Evolutionary conservation across 768 basidiomycete species (phyloP).

Genomic region (Cystobasidium tubakii): DNA sequence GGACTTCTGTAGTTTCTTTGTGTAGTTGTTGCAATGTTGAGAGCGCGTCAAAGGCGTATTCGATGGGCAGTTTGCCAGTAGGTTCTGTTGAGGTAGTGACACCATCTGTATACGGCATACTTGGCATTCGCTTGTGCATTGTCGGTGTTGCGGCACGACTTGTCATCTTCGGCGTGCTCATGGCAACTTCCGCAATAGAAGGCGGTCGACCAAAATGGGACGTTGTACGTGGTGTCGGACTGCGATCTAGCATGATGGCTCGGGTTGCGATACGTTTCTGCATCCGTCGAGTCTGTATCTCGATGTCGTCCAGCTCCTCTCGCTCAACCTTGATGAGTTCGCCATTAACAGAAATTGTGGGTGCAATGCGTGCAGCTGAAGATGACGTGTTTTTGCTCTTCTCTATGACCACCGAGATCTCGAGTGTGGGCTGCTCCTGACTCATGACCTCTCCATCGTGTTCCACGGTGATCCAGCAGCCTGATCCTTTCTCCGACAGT

Average conservation of each 20-base stretch:
- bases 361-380: conserved; percentile 63
- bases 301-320: conserved; percentile 77
- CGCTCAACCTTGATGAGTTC: conserved; percentile 74
- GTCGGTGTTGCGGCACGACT: conserved; percentile 34
- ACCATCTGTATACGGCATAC: background rate
- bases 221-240: conserved; percentile 48
- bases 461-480: conserved; percentile 84
- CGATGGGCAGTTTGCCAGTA: conserved; percentile 56
- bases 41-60: conserved; percentile 74
- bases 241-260: conserved; percentile 82
- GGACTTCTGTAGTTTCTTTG: conserved; percentile 45
- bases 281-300: conserved; percentile 73
- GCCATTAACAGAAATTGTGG: conserved; percentile 81
- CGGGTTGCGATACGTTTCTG: conserved; percentile 78
- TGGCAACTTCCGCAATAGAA: background rate
- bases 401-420: background rate
- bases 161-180: conserved; percentile 48
- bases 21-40: conserved; percentile 72
- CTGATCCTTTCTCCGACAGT: conserved; percentile 78
- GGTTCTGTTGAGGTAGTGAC: background rate
- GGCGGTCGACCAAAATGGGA: background rate
- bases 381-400: background rate
- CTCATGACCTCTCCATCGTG: conserved; percentile 53
- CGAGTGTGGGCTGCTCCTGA: background rate
- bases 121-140: background rate